Conservation (phyloP, 2,329 filamentous ascomycete species). For the Epichloe aotearoae region DNA sequence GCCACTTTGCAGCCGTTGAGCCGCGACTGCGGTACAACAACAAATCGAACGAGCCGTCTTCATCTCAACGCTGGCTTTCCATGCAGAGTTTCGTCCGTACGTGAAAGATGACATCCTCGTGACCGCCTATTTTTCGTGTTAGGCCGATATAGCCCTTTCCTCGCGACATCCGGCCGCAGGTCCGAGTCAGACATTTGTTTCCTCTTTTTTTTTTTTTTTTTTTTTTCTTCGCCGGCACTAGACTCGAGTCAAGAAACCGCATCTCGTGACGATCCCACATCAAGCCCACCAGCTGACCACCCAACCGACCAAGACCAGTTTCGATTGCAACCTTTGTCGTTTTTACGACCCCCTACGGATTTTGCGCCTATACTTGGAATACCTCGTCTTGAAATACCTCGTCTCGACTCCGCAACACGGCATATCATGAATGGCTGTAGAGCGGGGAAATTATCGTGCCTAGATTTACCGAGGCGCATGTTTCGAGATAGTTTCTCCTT, state of each 20-base stretch:
- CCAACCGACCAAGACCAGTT: too few relatives aligned
- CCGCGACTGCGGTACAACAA: not conserved
- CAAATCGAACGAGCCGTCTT: not conserved
- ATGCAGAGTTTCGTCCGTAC: too few relatives aligned
- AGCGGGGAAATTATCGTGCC: not conserved
- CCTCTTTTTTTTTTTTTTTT: not conserved
- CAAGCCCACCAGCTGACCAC: not conserved
- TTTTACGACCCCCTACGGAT: too few relatives aligned
- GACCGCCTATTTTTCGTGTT: not conserved
- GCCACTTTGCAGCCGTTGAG: not conserved
- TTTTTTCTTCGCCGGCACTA: not conserved
- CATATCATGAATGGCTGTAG: slow-evolving; percentile 6
- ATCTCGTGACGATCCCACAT: slow-evolving; percentile 3
- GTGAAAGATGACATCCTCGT: not conserved
- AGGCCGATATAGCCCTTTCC: not conserved
- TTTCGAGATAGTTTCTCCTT: slow-evolving; percentile 1
- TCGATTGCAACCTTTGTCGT: too few relatives aligned
- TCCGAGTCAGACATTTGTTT: not conserved
- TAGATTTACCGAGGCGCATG: slow-evolving; percentile 1
- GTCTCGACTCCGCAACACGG: not conserved
- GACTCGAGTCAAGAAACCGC: not conserved
- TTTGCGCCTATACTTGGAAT: too few relatives aligned
- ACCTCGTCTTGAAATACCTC: not conserved
- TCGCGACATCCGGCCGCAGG: not conserved
- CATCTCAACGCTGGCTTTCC: not conserved